Evolutionary conservation across 2,329 filamentous ascomycete genomes (phyloP).

Genomic region (Coniochaeta ligniaria): DNA sequence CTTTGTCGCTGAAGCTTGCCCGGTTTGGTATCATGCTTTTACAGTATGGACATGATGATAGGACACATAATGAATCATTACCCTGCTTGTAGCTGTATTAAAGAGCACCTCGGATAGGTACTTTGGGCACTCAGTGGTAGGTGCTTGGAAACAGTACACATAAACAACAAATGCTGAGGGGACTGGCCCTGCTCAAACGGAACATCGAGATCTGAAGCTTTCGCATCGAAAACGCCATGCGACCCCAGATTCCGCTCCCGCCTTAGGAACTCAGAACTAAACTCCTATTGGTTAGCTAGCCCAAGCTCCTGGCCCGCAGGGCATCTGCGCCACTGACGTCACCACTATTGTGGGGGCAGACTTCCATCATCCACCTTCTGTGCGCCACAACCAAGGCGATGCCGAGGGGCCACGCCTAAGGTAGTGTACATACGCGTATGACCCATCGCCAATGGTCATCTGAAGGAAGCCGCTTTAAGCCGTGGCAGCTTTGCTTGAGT

Average conservation of each 20-base stretch:
- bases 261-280: not conserved
- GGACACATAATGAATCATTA: too few species aligned
- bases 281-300: not conserved
- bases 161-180: not conserved
- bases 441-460: not conserved
- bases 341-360: not conserved
- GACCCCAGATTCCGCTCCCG: not conserved
- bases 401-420: not conserved
- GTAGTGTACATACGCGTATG: not conserved
- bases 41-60: too few species aligned
- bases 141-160: too few species aligned
- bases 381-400: not conserved
- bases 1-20: too few species aligned
- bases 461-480: not conserved
- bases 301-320: too few species aligned
- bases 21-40: too few species aligned
- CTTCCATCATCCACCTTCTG: not conserved
- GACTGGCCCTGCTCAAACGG: not conserved
- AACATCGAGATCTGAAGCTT: not conserved
- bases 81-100: too few species aligned
- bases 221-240: not conserved
- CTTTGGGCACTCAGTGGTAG: too few species aligned
- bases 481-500: not conserved
- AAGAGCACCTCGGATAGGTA: too few species aligned
- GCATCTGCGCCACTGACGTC: not conserved